These are phyloP conservation scores for Albifimbria verrucaria DNA, from an alignment of 2,329 filamentous ascomycete species.

Conservation along the genomic window DNA sequence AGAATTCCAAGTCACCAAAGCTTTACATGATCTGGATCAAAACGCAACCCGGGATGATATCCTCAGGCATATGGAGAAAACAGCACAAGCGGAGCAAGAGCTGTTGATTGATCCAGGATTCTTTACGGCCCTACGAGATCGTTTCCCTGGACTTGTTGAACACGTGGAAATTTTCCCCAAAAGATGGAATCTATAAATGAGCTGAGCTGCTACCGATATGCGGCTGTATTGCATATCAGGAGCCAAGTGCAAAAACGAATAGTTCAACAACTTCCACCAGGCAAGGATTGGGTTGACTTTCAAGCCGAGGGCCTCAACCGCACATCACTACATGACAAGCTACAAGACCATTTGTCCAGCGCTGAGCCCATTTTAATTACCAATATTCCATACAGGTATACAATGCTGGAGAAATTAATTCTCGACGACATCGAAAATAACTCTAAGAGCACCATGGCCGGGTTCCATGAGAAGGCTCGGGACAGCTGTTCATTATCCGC, in stretches of 20 bases:
- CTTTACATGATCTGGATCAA: neutral
- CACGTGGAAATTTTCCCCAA: constrained; percentile 23
- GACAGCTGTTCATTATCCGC: constrained; percentile 3
- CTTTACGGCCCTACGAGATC: constrained; percentile 14
- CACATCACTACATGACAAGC: neutral
- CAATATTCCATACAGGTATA: constrained; percentile 20
- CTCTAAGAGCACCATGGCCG: neutral
- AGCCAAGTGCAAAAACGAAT: neutral
- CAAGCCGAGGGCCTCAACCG: neutral
- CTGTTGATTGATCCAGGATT: constrained; percentile 21
- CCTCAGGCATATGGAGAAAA: constrained; percentile 8
- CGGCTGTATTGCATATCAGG: constrained; percentile 16
- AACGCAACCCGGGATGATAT: constrained; percentile 6
- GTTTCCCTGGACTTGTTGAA: constrained; percentile 8
- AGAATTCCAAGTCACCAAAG: constrained; percentile 7
- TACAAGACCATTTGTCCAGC: neutral
- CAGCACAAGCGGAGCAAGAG: constrained; percentile 13
- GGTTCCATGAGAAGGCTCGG: constrained; percentile 1
- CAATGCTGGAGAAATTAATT: constrained; percentile 16
- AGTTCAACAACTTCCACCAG: constrained; percentile 2
- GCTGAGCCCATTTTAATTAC: constrained; percentile 5
- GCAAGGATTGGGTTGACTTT: constrained; percentile 7
- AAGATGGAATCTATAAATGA: constrained; percentile 21
- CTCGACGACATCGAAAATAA: constrained; percentile 3
- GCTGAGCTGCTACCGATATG: constrained; percentile 21